Evolutionary conservation across 352 stramenopile species (phyloP).

Genomic region (Phytophthora tubulina): DNA sequence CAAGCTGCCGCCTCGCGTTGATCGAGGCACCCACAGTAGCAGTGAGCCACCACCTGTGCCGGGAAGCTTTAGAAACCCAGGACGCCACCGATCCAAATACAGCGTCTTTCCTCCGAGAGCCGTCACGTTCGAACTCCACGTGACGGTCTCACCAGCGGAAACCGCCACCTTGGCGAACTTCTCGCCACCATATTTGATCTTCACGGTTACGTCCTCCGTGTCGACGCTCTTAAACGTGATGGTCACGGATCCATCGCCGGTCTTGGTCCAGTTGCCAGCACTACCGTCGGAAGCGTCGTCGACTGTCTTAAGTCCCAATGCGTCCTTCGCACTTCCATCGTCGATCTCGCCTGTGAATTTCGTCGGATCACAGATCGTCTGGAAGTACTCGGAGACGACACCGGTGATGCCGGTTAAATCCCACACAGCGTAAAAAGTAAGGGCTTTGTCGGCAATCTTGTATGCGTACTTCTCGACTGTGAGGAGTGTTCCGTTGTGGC

Average conservation of each 20-base stretch:
- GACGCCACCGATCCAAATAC: slow-evolving; percentile 50
- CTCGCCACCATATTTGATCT: slow-evolving; percentile 42
- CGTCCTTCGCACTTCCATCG: slow-evolving; percentile 45
- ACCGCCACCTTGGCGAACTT: slow-evolving; percentile 36
- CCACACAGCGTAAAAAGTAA: slow-evolving; percentile 47
- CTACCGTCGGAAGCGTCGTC: slow-evolving; percentile 45
- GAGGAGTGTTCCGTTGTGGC: slow-evolving; percentile 36
- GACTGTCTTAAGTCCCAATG: slow-evolving; percentile 44
- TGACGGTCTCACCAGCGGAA: slow-evolving; percentile 28
- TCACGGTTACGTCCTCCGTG: slow-evolving; percentile 42
- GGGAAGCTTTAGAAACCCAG: slow-evolving; percentile 33
- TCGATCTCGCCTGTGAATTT: slow-evolving; percentile 51
- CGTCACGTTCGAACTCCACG: slow-evolving; percentile 28
- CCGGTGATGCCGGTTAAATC: slow-evolving; percentile 44
- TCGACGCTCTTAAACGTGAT: slow-evolving; percentile 42
- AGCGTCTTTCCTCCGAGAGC: slow-evolving; percentile 42
- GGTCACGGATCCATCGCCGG: slow-evolving; percentile 27
- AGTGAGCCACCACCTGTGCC: slow-evolving; percentile 43
- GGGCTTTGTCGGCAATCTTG: slow-evolving; percentile 49
- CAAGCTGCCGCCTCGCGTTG: slow-evolving; percentile 25
- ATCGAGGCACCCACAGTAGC: slow-evolving; percentile 38
- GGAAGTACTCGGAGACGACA: slow-evolving; percentile 51
- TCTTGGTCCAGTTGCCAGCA: slow-evolving; percentile 38
- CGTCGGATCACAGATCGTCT: slow-evolving; percentile 58
- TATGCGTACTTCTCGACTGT: slow-evolving; percentile 41